phyloP scores from a whole-genome alignment of 192 early-diverging fungal genomes.

The Coemansia sp. region DNA sequence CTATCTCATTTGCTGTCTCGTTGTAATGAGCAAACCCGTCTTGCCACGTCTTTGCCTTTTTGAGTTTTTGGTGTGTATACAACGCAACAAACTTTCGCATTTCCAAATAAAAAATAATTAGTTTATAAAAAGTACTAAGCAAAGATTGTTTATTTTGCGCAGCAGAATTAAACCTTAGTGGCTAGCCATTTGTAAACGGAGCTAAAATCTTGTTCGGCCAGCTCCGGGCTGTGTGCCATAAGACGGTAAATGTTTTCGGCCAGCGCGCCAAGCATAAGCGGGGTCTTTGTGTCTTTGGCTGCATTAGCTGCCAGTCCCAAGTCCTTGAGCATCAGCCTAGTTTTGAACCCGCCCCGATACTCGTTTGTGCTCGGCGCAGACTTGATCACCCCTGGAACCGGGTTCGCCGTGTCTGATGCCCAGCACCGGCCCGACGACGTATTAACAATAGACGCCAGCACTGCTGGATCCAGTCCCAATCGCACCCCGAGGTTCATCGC shows the following conservation, averaged over 20 bases:
- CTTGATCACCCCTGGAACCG: constrained; percentile 77
- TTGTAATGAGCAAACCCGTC: constrained; percentile 40
- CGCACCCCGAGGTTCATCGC: constrained; percentile 87
- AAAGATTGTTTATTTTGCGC: not conserved
- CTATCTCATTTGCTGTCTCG: constrained; percentile 30
- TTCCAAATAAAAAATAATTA: not conserved
- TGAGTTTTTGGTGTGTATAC: constrained; percentile 53
- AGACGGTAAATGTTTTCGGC: constrained; percentile 83
- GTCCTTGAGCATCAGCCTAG: constrained; percentile 91
- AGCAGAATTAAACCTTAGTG: not conserved
- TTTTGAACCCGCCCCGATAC: constrained; percentile 90
- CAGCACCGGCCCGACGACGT: constrained; percentile 88
- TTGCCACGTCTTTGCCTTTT: constrained; percentile 57
- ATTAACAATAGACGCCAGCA: constrained; percentile 85
- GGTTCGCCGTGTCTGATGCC: constrained; percentile 91
- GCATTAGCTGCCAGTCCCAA: constrained; percentile 85
- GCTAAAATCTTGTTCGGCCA: constrained; percentile 81
- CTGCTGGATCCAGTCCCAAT: constrained; percentile 83
- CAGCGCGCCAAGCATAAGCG: constrained; percentile 70
- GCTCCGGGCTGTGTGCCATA: constrained; percentile 63
- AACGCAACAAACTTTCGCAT: constrained; percentile 44
- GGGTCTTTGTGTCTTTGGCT: constrained; percentile 76
- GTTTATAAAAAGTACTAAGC: not conserved
- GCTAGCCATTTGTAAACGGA: constrained; percentile 63
- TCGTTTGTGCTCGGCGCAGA: constrained; percentile 74